phyloP scores from a whole-genome alignment of 441 rosid genomes.

The Eruca vesicaria region DNA sequence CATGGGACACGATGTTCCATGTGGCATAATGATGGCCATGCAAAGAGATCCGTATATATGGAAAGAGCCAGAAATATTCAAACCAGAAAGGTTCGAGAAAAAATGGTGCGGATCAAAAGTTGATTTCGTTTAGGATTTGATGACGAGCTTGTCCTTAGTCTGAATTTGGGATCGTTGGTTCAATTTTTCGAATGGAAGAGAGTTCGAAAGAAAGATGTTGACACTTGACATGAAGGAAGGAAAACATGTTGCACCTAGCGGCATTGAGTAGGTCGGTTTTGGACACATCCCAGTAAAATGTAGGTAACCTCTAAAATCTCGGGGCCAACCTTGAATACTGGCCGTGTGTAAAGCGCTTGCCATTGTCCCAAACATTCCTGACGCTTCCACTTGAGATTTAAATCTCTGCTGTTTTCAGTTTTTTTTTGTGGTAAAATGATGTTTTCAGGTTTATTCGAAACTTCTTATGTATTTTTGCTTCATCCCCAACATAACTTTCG shows the following conservation, averaged over 20 bases:
- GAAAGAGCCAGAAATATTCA: conserved; percentile 41
- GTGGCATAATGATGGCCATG: conserved; percentile 45
- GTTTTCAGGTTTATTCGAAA: neutral
- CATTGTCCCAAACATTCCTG: neutral
- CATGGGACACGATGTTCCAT: conserved; percentile 43
- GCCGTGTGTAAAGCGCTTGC: neutral
- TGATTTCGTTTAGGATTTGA: conserved; percentile 24
- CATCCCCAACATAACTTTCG: neutral
- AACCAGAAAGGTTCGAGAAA: conserved; percentile 52
- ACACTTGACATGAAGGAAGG: conserved; percentile 1
- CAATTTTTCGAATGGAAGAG: conserved; percentile 49
- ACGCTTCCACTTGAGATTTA: neutral
- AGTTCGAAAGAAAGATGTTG: neutral
- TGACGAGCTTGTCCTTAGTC: neutral
- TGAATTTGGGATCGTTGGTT: conserved; percentile 9
- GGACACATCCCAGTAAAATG: neutral
- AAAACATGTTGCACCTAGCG: neutral
- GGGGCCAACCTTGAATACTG: neutral
- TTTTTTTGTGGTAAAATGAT: no score
- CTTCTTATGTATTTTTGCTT: neutral
- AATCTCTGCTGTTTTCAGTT: neutral
- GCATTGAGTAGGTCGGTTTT: neutral
- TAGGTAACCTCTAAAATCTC: neutral
- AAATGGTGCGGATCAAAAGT: conserved; percentile 25
- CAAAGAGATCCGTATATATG: conserved; percentile 50